phyloP scores from a whole-genome alignment of 208 protist genomes.

The Herpetomonas samuelpessoai region DNA sequence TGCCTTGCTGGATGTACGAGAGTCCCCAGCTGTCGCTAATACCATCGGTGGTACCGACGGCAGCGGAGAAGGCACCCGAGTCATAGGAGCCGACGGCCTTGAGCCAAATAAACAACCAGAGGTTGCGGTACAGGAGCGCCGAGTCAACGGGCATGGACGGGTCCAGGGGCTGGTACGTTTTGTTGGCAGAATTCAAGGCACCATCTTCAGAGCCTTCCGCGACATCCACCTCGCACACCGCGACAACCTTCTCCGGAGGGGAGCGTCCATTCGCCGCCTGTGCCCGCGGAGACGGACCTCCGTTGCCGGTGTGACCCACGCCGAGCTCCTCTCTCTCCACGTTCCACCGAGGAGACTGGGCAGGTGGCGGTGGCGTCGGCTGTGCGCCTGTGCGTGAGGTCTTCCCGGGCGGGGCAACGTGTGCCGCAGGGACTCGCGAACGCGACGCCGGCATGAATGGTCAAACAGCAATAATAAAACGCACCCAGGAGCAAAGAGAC shows the following conservation, averaged over 20 bases:
- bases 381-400: no score
- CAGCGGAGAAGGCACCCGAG: slow-evolving; percentile 85
- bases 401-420: background rate
- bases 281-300: no score
- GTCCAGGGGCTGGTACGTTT: background rate
- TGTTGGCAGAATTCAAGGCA: no score
- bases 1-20: slow-evolving; percentile 50
- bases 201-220: no score
- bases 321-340: background rate
- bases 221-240: no score
- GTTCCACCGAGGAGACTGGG: background rate
- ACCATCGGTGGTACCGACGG: slow-evolving; percentile 60
- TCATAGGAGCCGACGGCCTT: slow-evolving; percentile 87
- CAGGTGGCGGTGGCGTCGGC: background rate
- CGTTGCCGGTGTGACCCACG: background rate
- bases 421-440: background rate
- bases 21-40: slow-evolving; percentile 69
- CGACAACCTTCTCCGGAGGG: no score
- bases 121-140: slow-evolving; percentile 44
- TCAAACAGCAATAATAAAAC: no score
- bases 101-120: slow-evolving; percentile 77
- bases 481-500: no score
- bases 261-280: no score
- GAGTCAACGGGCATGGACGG: slow-evolving; percentile 9
- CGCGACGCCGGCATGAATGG: background rate